Conservation (phyloP, 192 early-diverging fungal genomes). For the Martensiomyces pterosporus region DNA sequence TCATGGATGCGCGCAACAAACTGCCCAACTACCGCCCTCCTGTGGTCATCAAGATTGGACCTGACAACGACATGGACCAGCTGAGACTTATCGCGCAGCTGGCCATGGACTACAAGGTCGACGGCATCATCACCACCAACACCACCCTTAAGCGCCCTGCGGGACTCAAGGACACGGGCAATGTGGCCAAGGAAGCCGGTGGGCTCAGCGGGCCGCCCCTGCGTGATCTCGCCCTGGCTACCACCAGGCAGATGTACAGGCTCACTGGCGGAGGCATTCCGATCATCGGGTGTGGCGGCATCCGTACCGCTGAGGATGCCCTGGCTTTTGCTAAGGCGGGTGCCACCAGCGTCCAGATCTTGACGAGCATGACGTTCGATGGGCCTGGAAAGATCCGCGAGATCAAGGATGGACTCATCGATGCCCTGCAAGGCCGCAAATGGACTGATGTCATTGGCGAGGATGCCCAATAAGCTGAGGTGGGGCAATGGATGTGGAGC, state of each 20-base stretch:
- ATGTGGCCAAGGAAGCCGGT: constrained; percentile 57
- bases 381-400: constrained; percentile 75
- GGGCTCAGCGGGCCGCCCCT: constrained; percentile 81
- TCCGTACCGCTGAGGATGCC: constrained; percentile 70
- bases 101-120: constrained; percentile 63
- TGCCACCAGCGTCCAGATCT: constrained; percentile 77
- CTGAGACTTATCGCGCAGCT: constrained; percentile 76
- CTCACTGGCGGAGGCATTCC: constrained; percentile 72
- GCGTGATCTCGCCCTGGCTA: constrained; percentile 64
- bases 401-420: constrained; percentile 73
- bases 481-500: too few relatives aligned
- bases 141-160: constrained; percentile 76
- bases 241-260: constrained; percentile 69
- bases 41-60: constrained; percentile 86
- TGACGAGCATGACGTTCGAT: constrained; percentile 69
- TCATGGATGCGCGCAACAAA: constrained; percentile 51
- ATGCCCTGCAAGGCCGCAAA: constrained; percentile 64
- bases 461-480: too few relatives aligned
- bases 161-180: constrained; percentile 44
- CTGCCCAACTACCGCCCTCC: constrained; percentile 58
- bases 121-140: constrained; percentile 87
- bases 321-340: constrained; percentile 78
- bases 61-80: constrained; percentile 72
- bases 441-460: constrained; percentile 61
- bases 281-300: constrained; percentile 87